These are phyloP conservation scores for Saururus chinensis DNA, from an alignment of 164 flowering plant genomes.

Conservation along the genomic window DNA sequence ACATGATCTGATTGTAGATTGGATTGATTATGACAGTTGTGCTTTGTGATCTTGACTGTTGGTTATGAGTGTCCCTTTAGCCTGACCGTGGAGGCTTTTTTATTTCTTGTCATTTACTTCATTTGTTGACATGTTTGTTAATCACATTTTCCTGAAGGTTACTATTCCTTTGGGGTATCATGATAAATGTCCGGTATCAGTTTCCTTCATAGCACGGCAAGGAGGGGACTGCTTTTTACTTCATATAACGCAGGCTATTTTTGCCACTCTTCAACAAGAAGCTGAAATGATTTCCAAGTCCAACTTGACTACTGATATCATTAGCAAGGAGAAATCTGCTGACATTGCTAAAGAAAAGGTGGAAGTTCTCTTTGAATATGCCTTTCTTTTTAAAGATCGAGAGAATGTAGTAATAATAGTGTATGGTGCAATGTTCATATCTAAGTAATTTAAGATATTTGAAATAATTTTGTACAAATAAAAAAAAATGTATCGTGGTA, in stretches of 20 bases:
- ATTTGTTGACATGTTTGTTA: background rate
- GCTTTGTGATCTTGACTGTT: background rate
- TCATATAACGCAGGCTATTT: constrained; percentile 60
- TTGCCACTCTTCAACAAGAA: constrained; percentile 59
- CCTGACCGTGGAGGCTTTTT: background rate
- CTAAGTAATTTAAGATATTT: too few species aligned
- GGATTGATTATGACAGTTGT: background rate
- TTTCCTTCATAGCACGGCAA: constrained; percentile 76
- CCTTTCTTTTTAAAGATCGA: background rate
- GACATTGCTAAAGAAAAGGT: constrained; percentile 95
- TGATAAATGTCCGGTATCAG: constrained; percentile 76
- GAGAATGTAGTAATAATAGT: too few species aligned
- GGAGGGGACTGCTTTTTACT: constrained; percentile 89
- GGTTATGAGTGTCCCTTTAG: background rate
- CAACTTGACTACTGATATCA: constrained; percentile 28
- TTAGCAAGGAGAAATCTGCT: constrained; percentile 58
- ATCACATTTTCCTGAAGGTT: constrained; percentile 32
- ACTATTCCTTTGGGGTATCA: constrained; percentile 72
- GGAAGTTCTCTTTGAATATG: background rate
- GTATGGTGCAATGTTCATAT: too few species aligned
- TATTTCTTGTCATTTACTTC: background rate
- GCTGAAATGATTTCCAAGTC: constrained; percentile 37
- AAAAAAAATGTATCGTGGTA: too few species aligned
- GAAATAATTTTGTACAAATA: too few species aligned
- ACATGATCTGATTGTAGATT: background rate